phyloP scores from a whole-genome alignment of 1,139 yeast species.

The Hyphopichia burtonii region DNA sequence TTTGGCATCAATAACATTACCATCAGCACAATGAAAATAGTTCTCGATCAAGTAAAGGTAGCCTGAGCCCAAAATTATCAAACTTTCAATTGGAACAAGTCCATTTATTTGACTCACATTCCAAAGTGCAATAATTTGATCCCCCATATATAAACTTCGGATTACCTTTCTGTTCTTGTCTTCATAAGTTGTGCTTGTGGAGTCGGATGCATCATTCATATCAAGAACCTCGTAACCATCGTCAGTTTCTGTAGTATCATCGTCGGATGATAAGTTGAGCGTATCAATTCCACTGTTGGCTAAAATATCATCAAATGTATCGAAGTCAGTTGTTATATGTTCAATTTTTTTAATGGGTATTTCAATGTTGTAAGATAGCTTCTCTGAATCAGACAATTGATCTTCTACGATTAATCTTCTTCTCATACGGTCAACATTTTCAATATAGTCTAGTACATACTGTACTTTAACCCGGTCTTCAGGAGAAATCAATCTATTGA shows the following conservation, averaged over 20 bases:
- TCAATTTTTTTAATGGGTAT: constrained; percentile 35
- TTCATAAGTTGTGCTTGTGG: constrained; percentile 42
- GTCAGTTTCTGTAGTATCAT: constrained; percentile 6
- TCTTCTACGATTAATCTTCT: constrained; percentile 55
- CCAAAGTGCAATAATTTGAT: constrained; percentile 66
- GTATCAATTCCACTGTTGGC: constrained; percentile 24
- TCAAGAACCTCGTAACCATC: constrained; percentile 44
- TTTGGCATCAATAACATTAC: constrained; percentile 64
- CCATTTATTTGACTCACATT: constrained; percentile 75
- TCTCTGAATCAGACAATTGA: constrained; percentile 44
- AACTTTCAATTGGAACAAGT: constrained; percentile 68
- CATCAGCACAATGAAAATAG: constrained; percentile 58
- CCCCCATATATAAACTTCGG: constrained; percentile 68
- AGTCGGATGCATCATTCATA: constrained; percentile 28
- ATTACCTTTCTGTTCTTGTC: constrained; percentile 75
- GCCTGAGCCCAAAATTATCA: constrained; percentile 63
- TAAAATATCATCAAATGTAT: constrained; percentile 16
- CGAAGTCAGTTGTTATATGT: constrained; percentile 9
- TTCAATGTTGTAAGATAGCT: constrained; percentile 36
- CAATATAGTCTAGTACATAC: constrained; percentile 63
- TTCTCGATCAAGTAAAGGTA: constrained; percentile 69
- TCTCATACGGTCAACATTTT: constrained; percentile 66
- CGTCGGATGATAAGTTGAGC: constrained; percentile 21
- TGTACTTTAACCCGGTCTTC: constrained; percentile 15
- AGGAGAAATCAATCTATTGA: constrained; percentile 32